Conservation (phyloP, 768 basidiomycete species). For the Podaxis rugospora region DNA sequence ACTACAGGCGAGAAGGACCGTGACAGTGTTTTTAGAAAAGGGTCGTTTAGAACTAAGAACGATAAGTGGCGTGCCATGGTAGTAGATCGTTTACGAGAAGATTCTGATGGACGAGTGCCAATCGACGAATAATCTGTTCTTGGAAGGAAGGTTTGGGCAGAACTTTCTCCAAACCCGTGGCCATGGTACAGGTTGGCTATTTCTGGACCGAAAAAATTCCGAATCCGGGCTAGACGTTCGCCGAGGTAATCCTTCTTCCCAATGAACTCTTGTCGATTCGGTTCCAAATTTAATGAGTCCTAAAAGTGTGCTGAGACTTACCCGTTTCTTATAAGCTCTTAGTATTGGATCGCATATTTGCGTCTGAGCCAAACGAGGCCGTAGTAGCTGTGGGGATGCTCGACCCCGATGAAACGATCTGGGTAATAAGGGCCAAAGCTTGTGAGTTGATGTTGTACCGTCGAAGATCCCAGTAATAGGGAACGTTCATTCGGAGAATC, state of each 20-base stretch:
- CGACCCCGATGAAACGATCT: slow-evolving; percentile 2
- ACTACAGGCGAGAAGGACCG: neutral
- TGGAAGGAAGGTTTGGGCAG: slow-evolving; percentile 3
- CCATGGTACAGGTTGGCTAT: slow-evolving; percentile 6
- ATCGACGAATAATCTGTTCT: neutral
- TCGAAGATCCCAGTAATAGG: neutral
- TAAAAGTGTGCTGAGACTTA: neutral
- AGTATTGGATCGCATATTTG: neutral
- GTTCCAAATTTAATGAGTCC: slow-evolving; percentile 1
- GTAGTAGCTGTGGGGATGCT: neutral
- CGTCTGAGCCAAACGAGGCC: neutral
- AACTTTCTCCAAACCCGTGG: slow-evolving; percentile 7
- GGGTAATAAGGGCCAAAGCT: neutral
- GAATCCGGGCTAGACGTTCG: slow-evolving; percentile 3
- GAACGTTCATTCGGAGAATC: slow-evolving; percentile 1
- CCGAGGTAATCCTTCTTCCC: slow-evolving; percentile 5
- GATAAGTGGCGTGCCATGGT: neutral
- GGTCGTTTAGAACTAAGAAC: neutral
- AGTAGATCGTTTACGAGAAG: slow-evolving; percentile 4
- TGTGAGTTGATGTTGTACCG: neutral
- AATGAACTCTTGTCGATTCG: slow-evolving; percentile 2
- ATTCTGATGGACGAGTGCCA: neutral
- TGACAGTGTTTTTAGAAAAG: neutral
- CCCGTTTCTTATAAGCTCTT: neutral
- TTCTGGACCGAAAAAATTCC: slow-evolving; percentile 1